Evolutionary conservation across 768 basidiomycete genomes (phyloP).

Genomic region (Leccinum arenicola): DNA sequence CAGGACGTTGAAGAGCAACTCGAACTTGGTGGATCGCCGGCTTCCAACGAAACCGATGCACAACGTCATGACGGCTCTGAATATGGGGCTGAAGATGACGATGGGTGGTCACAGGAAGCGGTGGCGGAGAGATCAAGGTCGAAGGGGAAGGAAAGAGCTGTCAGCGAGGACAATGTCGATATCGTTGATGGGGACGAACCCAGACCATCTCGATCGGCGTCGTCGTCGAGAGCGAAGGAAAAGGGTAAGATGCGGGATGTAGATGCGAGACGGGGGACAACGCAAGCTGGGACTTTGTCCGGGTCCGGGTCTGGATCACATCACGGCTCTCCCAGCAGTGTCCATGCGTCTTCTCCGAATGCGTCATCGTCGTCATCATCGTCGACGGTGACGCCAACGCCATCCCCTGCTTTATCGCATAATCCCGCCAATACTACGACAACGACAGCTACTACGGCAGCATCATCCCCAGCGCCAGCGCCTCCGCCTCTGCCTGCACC

Average conservation of each 20-base stretch:
- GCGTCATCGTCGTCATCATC: background rate
- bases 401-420: background rate
- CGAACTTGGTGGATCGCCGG: slow-evolving; percentile 5
- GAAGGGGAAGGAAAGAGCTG: slow-evolving; percentile 28
- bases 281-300: slow-evolving; percentile 9
- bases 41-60: background rate
- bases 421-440: background rate
- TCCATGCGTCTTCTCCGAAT: background rate
- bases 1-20: background rate
- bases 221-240: slow-evolving; percentile 8
- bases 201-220: background rate
- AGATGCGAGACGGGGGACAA: slow-evolving; percentile 10
- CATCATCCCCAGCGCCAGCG: background rate
- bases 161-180: slow-evolving; percentile 8
- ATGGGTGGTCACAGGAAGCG: slow-evolving; percentile 20
- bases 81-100: slow-evolving; percentile 20
- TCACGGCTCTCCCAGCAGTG: slow-evolving; percentile 11
- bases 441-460: background rate
- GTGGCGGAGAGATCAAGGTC: slow-evolving; percentile 17
- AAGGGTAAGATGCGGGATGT: slow-evolving; percentile 25
- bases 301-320: slow-evolving; percentile 9
- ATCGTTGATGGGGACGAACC: slow-evolving; percentile 11
- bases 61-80: slow-evolving; percentile 8
- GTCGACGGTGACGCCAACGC: slow-evolving; percentile 12
- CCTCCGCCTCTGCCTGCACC: slow-evolving; percentile 22